These are phyloP conservation scores for Schoenoplectus tabernaemontani DNA, from an alignment of 202 grass and related monocot genomes.

Conservation along the genomic window DNA sequence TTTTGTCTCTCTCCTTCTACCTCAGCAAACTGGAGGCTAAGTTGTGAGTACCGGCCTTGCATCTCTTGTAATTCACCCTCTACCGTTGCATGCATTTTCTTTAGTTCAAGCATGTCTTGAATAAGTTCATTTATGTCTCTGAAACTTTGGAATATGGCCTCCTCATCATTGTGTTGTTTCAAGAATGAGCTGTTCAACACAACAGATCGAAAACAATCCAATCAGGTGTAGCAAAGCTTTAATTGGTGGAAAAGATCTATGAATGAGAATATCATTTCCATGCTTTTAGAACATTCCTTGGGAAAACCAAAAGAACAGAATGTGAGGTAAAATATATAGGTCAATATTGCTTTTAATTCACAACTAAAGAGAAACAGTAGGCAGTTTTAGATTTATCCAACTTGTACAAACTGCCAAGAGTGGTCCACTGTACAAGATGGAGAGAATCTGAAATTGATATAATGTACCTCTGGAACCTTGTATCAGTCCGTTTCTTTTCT, in stretches of 20 bases:
- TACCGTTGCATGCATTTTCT: constrained; percentile 49
- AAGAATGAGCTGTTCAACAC: constrained; percentile 62
- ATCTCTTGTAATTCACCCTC: constrained; percentile 80
- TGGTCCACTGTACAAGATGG: background rate
- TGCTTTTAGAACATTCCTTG: background rate
- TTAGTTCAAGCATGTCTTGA: constrained; percentile 77
- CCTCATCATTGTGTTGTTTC: constrained; percentile 86
- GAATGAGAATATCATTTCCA: background rate
- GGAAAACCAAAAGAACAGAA: background rate
- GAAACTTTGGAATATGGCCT: constrained; percentile 74
- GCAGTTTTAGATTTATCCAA: background rate
- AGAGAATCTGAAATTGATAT: background rate
- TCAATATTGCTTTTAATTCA: background rate
- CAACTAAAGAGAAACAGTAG: background rate
- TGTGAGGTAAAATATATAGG: background rate
- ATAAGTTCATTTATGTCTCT: constrained; percentile 96
- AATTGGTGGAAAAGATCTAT: background rate
- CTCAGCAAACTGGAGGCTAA: constrained; percentile 89
- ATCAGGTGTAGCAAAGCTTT: background rate
- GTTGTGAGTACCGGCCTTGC: constrained; percentile 79
- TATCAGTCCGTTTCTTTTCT: constrained; percentile 61
- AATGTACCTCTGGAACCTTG: constrained; percentile 69
- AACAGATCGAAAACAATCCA: constrained; percentile 10
- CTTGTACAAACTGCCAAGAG: background rate
- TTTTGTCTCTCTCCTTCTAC: constrained; percentile 83